phyloP scores from a whole-genome alignment of 768 basidiomycete genomes.

The Auriculariales sp. region DNA sequence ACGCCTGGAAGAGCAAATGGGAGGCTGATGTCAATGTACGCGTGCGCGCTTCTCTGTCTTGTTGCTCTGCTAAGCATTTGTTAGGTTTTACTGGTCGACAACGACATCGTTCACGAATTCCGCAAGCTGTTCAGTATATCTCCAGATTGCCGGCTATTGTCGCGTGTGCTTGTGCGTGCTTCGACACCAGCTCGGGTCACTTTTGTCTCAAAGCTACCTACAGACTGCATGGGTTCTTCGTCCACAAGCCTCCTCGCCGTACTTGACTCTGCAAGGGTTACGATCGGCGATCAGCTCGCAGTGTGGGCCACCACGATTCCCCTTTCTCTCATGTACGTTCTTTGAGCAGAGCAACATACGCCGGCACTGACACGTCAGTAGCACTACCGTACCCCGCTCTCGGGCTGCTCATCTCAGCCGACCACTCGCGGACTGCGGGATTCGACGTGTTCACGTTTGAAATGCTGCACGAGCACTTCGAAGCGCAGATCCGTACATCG shows the following conservation, averaged over 20 bases:
- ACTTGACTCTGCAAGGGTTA: slow-evolving; percentile 33
- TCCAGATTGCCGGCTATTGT: slow-evolving; percentile 22
- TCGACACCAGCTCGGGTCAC: not conserved
- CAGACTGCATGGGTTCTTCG: slow-evolving; percentile 11
- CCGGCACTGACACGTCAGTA: slow-evolving; percentile 15
- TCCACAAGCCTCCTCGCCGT: slow-evolving; percentile 37
- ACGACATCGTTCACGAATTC: not conserved
- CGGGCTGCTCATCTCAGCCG: slow-evolving; percentile 73
- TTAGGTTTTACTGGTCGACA: slow-evolving; percentile 19
- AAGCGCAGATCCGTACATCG: slow-evolving; percentile 57
- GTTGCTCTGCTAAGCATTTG: slow-evolving; percentile 21
- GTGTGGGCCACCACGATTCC: slow-evolving; percentile 38
- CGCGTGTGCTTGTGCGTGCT: slow-evolving; percentile 20
- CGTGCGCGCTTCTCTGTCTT: not conserved
- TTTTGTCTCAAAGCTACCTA: not conserved
- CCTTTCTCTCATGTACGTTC: slow-evolving; percentile 37
- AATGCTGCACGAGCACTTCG: slow-evolving; percentile 72
- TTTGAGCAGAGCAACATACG: slow-evolving; percentile 1
- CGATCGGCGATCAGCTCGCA: slow-evolving; percentile 31
- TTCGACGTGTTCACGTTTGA: slow-evolving; percentile 79
- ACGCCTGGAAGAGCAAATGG: slow-evolving; percentile 51
- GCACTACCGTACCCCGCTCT: slow-evolving; percentile 65
- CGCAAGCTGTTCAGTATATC: not conserved
- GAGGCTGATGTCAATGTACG: slow-evolving; percentile 30
- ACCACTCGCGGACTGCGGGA: slow-evolving; percentile 63